Conservation (phyloP, 768 basidiomycete species). For the Dioszegia aurantiaca region DNA sequence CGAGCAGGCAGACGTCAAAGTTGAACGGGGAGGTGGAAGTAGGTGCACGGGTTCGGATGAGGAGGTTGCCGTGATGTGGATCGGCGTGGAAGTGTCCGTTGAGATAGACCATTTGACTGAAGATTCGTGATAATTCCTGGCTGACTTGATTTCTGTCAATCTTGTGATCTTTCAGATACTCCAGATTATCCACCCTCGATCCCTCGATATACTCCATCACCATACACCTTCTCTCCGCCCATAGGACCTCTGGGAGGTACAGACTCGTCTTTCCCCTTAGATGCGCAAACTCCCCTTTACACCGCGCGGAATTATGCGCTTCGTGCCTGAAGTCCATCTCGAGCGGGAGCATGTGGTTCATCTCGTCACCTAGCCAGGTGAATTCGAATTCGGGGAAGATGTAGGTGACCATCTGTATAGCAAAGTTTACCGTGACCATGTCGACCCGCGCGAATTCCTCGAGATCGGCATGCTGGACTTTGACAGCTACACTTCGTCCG, state of each 20-base stretch:
- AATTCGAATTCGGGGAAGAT: conserved; percentile 97
- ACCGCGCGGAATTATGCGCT: conserved; percentile 75
- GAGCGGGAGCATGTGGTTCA: conserved; percentile 68
- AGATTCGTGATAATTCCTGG: conserved; percentile 82
- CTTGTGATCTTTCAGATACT: conserved; percentile 71
- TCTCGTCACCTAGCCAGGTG: conserved; percentile 88
- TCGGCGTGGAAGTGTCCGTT: conserved; percentile 76
- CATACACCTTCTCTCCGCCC: conserved; percentile 76
- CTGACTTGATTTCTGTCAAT: conserved; percentile 95
- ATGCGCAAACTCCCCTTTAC: conserved; percentile 66
- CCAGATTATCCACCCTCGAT: conserved; percentile 79
- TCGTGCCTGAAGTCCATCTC: conserved; percentile 96
- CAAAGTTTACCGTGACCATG: conserved; percentile 54
- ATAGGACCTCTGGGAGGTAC: conserved; percentile 76
- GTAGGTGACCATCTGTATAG: conserved; percentile 77
- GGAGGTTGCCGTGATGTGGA: conserved; percentile 81
- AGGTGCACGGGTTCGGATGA: conserved; percentile 72
- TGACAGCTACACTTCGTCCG: conserved; percentile 74
- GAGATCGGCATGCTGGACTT: conserved; percentile 81
- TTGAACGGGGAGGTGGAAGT: conserved; percentile 77
- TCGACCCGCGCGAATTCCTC: conserved; percentile 90
- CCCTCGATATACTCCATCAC: conserved; percentile 87
- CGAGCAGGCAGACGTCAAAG: conserved; percentile 91
- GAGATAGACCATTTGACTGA: conserved; percentile 90
- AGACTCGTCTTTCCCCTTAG: conserved; percentile 65